These are phyloP conservation scores for Piper longum DNA, from an alignment of 164 flowering plant genomes.

Conservation along the genomic window DNA sequence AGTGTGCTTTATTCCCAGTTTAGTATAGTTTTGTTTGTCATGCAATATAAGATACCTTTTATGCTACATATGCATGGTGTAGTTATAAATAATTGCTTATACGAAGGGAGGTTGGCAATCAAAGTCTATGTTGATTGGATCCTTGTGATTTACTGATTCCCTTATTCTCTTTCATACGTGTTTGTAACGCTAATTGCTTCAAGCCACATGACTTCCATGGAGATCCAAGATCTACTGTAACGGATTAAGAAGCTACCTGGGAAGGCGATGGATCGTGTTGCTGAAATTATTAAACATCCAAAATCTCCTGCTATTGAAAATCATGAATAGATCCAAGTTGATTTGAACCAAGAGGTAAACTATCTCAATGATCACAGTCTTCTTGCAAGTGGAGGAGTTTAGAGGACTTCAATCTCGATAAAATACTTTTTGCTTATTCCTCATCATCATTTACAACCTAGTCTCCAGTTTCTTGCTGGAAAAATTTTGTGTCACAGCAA, in stretches of 20 bases:
- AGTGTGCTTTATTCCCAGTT: neutral
- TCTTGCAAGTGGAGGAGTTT: neutral
- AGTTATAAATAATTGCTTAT: no score
- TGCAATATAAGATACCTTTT: neutral
- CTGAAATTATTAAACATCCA: neutral
- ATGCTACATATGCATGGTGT: neutral
- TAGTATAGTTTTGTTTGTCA: neutral
- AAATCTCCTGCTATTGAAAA: neutral
- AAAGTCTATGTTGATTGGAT: neutral
- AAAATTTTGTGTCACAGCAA: no score
- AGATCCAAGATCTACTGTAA: conserved; percentile 47
- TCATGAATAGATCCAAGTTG: neutral
- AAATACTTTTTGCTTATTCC: neutral
- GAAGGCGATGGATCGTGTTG: conserved; percentile 46
- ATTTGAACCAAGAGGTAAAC: neutral
- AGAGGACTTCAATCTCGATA: neutral
- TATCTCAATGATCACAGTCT: neutral
- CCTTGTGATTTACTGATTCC: neutral
- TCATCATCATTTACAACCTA: neutral
- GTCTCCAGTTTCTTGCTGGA: no score
- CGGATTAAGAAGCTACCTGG: conserved; percentile 39
- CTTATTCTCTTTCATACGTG: neutral
- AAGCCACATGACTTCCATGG: conserved; percentile 32
- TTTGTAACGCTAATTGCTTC: neutral
- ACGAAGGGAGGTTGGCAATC: neutral